phyloP scores from a whole-genome alignment of 1,284 basidiomycete genomes.

The Psilocybe mexicana region DNA sequence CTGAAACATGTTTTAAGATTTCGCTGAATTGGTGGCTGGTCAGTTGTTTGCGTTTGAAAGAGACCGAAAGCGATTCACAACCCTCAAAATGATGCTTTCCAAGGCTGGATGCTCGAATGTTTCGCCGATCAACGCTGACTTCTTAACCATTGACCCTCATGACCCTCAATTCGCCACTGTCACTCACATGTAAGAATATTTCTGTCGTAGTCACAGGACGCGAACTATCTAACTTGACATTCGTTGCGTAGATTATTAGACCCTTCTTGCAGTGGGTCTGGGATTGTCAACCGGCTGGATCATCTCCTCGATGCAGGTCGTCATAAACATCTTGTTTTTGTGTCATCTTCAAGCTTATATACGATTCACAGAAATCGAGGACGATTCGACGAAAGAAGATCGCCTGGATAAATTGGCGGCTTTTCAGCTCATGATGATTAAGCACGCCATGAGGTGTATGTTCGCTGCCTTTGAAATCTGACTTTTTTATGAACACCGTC shows the following conservation, averaged over 20 bases:
- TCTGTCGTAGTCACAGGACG: not conserved
- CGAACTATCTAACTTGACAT: not conserved
- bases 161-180: slow-evolving; percentile 63
- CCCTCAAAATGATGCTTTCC: slow-evolving; percentile 79
- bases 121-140: slow-evolving; percentile 73
- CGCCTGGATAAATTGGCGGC: slow-evolving; percentile 80
- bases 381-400: slow-evolving; percentile 55
- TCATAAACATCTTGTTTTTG: slow-evolving; percentile 16
- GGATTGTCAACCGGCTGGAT: slow-evolving; percentile 89
- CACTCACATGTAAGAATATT: slow-evolving; percentile 76
- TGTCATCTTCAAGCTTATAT: not conserved
- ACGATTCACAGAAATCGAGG: slow-evolving; percentile 40
- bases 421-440: slow-evolving; percentile 93
- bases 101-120: slow-evolving; percentile 83
- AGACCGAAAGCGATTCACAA: slow-evolving; percentile 77
- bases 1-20: slow-evolving; percentile 1
- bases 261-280: slow-evolving; percentile 92
- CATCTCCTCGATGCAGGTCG: slow-evolving; percentile 74
- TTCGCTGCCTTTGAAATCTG: slow-evolving; percentile 10
- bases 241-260: slow-evolving; percentile 69
- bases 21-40: slow-evolving; percentile 6
- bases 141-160: slow-evolving; percentile 70
- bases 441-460: slow-evolving; percentile 93
- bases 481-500: slow-evolving; percentile 6
- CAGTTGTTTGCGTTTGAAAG: slow-evolving; percentile 88